phyloP scores from a whole-genome alignment of 306 rosid species.

The Quercus berberidifolia region DNA sequence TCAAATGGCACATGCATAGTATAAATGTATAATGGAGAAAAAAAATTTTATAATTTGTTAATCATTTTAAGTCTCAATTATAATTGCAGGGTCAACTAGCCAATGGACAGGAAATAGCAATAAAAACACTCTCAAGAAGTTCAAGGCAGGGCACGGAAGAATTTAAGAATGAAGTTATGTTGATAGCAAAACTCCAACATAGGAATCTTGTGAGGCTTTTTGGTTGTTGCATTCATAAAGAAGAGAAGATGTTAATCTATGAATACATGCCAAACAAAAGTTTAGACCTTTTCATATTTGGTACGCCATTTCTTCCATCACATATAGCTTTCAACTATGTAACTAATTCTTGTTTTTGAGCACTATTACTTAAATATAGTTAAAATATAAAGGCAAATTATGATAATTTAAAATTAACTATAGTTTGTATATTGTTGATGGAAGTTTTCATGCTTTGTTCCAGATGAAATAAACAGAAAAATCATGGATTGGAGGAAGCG shows the following conservation, averaged over 20 bases:
- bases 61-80: neutral
- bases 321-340: neutral
- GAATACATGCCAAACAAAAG: slow-evolving; percentile 47
- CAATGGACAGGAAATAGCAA: slow-evolving; percentile 30
- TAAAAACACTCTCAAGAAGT: slow-evolving; percentile 33
- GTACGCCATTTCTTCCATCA: slow-evolving; percentile 10
- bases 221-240: slow-evolving; percentile 31
- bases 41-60: too few relatives aligned
- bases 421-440: too few relatives aligned
- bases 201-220: slow-evolving; percentile 37
- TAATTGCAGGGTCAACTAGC: slow-evolving; percentile 27
- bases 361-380: too few relatives aligned
- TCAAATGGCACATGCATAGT: too few relatives aligned
- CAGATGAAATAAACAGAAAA: neutral
- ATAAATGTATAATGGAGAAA: too few relatives aligned
- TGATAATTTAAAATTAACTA: too few relatives aligned
- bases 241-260: slow-evolving; percentile 37
- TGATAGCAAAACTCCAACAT: slow-evolving; percentile 42
- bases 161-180: slow-evolving; percentile 28
- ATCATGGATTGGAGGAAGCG: neutral
- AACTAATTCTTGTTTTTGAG: neutral
- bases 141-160: slow-evolving; percentile 37
- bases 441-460: neutral
- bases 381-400: too few relatives aligned
- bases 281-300: slow-evolving; percentile 32